Evolutionary conservation across 108 stramenopile genomes (phyloP), one percentile per base, ranked within the genome.

Genomic region (Cyclotella kingstonii): DNA sequence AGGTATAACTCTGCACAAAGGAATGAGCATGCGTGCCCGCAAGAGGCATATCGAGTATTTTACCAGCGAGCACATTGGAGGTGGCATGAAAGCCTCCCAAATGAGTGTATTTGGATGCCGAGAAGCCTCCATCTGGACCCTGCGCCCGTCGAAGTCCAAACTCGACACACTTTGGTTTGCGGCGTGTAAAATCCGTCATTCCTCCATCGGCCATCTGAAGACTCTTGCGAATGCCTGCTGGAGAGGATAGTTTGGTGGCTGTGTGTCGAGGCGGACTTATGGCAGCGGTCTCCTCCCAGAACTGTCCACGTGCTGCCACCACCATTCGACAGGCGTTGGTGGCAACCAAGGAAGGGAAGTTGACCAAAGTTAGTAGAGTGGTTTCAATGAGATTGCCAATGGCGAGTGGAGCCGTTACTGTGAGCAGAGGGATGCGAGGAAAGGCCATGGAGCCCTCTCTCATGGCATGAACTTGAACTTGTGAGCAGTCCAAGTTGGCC

Each of bases 261-360:
- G 22, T 44, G 10, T 42, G 18, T 41, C 31, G 49, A 21, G 67
- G 73, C 19, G 54, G 73, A 36, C 18, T 39, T 0, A 60, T 36
- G 11, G 67, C 73, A 21, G 50, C 63, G 3, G 51, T 66, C 56
- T 62, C 54, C 43, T 78, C 77, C 71, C 66, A 87, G 54, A 52
- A 75, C 38, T 88, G 85, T 30, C 78, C 60, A 19, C 89, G 73
- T 2, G 95, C 97, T 2, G 95, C 91, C 12, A 90, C 59, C n/a
- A 96, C 84, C 90, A 98, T 90, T 22, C 99, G 89, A 5, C 93
- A 88, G 1, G 99, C 97, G 47, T 99, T 98, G 12, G 99, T 99
- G 18, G 97, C 91, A 10, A 98, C 59, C 44, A 98, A 77, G 18
- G 79, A 81, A 4, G 95, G 90, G 66, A 80, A 98, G 70, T 98